These are phyloP conservation scores for Aspergillus tubingensis DNA, from an alignment of 2,329 filamentous ascomycete species.

Conservation along the genomic window DNA sequence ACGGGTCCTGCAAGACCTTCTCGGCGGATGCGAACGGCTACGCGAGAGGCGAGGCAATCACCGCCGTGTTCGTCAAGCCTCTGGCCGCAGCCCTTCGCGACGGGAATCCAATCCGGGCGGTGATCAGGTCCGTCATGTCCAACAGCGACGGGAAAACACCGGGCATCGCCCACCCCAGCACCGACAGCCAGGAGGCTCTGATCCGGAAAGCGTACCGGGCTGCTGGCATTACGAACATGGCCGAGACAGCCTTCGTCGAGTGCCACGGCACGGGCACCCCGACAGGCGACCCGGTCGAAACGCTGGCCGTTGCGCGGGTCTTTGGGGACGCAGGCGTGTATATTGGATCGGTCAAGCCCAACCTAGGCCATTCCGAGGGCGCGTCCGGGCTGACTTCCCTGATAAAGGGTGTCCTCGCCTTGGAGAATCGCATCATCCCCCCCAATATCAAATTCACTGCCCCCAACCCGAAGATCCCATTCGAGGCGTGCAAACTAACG, in stretches of 20 bases:
- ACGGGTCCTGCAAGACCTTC: conserved; percentile 31
- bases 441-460: conserved; percentile 21
- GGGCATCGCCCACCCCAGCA: conserved; percentile 16
- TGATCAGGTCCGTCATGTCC: conserved; percentile 25
- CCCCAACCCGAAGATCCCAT: conserved; percentile 22
- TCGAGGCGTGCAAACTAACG: not conserved
- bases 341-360: conserved; percentile 15
- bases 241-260: conserved; percentile 4
- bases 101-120: conserved; percentile 13
- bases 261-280: conserved; percentile 10
- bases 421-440: conserved; percentile 17
- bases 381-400: conserved; percentile 12
- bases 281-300: conserved; percentile 2
- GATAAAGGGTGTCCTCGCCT: conserved; percentile 13
- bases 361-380: conserved; percentile 20
- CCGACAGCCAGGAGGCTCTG: conserved; percentile 16
- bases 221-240: not conserved
- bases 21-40: conserved; percentile 32
- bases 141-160: conserved; percentile 15
- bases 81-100: not conserved
- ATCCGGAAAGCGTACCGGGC: conserved; percentile 12
- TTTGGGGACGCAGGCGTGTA: not conserved
- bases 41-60: conserved; percentile 27
- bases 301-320: not conserved
- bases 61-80: conserved; percentile 1